These are phyloP conservation scores for Penicillium sp. DNA, from an alignment of 2,329 filamentous ascomycete genomes.

Conservation along the genomic window DNA sequence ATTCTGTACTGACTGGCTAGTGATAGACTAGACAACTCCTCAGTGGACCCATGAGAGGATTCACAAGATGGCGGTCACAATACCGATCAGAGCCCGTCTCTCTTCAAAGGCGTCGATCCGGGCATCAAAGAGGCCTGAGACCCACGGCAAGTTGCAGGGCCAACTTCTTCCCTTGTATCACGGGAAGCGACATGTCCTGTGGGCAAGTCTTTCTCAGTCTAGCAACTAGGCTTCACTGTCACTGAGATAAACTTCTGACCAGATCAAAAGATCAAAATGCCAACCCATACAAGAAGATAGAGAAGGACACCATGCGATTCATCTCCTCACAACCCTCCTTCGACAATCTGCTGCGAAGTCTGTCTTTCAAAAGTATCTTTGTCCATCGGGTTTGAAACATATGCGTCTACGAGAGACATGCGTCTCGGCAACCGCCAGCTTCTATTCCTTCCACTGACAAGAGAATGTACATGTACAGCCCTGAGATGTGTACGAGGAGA, in stretches of 20 bases:
- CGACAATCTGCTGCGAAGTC: background rate
- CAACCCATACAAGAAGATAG: background rate
- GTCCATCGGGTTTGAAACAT: slow-evolving; percentile 5
- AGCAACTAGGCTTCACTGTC: slow-evolving; percentile 3
- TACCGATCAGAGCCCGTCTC: slow-evolving; percentile 29
- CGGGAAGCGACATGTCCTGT: slow-evolving; percentile 30
- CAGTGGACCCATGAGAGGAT: slow-evolving; percentile 30
- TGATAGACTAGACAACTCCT: too few species aligned
- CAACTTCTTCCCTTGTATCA: slow-evolving; percentile 33
- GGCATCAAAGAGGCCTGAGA: slow-evolving; percentile 37
- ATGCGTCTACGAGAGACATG: background rate
- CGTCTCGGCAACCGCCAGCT: slow-evolving; percentile 3
- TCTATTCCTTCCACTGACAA: background rate
- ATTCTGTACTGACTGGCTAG: slow-evolving; percentile 17
- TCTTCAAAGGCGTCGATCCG: slow-evolving; percentile 20
- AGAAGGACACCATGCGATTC: background rate
- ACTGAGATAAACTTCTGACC: slow-evolving; percentile 28
- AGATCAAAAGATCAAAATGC: slow-evolving; percentile 14
- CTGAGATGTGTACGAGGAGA: slow-evolving; percentile 13
- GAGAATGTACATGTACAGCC: slow-evolving; percentile 3
- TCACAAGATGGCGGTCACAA: slow-evolving; percentile 17
- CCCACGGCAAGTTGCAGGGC: slow-evolving; percentile 38
- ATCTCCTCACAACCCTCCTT: slow-evolving; percentile 5
- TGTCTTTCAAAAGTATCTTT: background rate
- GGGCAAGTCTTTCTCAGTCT: slow-evolving; percentile 29